Conservation (phyloP, 1,284 basidiomycete genomes). For the Pisolithus thermaeus region DNA sequence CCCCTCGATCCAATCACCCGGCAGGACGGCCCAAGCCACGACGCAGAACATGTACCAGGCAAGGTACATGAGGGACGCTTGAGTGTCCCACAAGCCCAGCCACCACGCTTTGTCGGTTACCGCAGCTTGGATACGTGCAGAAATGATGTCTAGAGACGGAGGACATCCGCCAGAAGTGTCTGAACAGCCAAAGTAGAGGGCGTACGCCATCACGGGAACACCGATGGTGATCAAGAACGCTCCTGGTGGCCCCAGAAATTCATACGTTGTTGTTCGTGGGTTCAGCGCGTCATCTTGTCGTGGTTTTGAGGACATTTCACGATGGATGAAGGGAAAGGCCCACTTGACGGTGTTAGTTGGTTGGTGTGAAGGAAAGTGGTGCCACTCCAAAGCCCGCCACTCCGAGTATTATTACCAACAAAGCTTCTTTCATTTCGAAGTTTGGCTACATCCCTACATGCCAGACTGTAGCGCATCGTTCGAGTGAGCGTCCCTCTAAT, state of each 20-base stretch:
- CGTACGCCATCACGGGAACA: slow-evolving; percentile 74
- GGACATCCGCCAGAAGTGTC: slow-evolving; percentile 74
- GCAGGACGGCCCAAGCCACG: slow-evolving; percentile 77
- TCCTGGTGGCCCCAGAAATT: slow-evolving; percentile 85
- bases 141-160: slow-evolving; percentile 43
- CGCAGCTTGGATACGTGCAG: slow-evolving; percentile 40
- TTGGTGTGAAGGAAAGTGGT: too few species aligned
- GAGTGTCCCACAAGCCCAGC: slow-evolving; percentile 73
- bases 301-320: slow-evolving; percentile 5
- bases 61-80: slow-evolving; percentile 74
- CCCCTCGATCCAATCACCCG: slow-evolving; percentile 84
- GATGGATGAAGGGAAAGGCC: too few species aligned
- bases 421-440: too few species aligned
- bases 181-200: slow-evolving; percentile 83
- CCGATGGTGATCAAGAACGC: slow-evolving; percentile 68
- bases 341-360: too few species aligned
- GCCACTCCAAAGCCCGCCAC: not conserved
- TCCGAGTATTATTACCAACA: too few species aligned
- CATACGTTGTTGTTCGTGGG: slow-evolving; percentile 65
- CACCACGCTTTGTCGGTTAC: slow-evolving; percentile 57
- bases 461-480: slow-evolving; percentile 71
- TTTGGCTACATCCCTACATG: slow-evolving; percentile 40
- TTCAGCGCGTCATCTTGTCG: slow-evolving; percentile 37
- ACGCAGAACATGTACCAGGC: slow-evolving; percentile 91
- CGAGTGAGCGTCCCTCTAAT: slow-evolving; percentile 49